Conservation (phyloP, 257 asterid species). For the Nicotiana noctiflora region DNA sequence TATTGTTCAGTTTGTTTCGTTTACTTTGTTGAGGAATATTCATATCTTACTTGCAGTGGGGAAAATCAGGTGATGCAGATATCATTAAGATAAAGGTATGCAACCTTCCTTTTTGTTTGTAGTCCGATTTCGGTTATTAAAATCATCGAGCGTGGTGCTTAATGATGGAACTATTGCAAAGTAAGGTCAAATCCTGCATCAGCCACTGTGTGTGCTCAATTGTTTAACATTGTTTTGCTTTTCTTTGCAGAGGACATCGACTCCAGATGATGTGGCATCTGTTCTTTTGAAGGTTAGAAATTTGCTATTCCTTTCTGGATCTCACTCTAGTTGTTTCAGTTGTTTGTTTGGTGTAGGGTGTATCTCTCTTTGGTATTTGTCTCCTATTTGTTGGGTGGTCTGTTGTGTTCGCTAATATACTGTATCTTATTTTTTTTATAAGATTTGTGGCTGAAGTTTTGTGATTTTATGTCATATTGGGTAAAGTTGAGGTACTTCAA, state of each 20-base stretch:
- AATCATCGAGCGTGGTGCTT: neutral
- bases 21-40: neutral
- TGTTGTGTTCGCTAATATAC: neutral
- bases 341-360: neutral
- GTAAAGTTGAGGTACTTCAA: neutral
- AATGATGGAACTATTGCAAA: neutral
- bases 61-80: conserved; percentile 18
- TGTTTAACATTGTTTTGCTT: neutral
- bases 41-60: conserved; percentile 19
- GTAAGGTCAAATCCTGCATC: neutral
- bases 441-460: neutral
- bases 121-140: neutral
- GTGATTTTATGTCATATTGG: neutral
- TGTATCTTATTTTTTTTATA: neutral
- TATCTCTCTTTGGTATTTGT: too few relatives aligned
- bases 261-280: conserved; percentile 21
- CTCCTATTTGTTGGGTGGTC: too few relatives aligned
- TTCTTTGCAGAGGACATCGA: conserved; percentile 23
- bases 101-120: neutral
- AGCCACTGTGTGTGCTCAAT: neutral
- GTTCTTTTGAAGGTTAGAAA: conserved; percentile 17
- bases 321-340: neutral
- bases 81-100: conserved; percentile 22
- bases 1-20: too few relatives aligned
- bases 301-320: neutral